phyloP scores from a whole-genome alignment of 805 yeast species.

The Candida broadrunensis region DNA sequence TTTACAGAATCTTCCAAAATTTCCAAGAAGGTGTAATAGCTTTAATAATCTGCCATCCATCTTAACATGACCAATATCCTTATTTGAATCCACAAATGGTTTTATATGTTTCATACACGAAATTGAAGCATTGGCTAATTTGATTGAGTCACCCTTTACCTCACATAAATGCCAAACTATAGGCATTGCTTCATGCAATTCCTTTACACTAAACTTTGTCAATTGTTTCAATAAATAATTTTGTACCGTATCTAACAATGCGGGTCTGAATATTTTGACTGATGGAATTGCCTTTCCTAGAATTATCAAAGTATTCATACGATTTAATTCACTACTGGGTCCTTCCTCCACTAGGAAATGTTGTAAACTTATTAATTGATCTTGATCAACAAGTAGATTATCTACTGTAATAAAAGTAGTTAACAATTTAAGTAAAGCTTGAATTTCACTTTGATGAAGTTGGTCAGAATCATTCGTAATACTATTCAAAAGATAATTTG shows the following conservation, averaged over 20 bases:
- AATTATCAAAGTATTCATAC: constrained; percentile 52
- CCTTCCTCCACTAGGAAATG: constrained; percentile 57
- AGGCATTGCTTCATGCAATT: constrained; percentile 73
- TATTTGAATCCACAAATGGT: constrained; percentile 38
- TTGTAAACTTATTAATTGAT: constrained; percentile 63
- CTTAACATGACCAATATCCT: constrained; percentile 6
- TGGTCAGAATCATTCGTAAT: neutral
- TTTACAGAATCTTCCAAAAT: constrained; percentile 68
- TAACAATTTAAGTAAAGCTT: constrained; percentile 42
- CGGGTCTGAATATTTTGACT: constrained; percentile 44
- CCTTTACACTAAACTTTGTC: constrained; percentile 58
- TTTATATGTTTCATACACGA: constrained; percentile 54
- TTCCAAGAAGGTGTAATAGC: constrained; percentile 61
- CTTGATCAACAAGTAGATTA: constrained; percentile 55
- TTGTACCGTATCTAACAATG: constrained; percentile 50
- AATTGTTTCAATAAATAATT: constrained; percentile 50
- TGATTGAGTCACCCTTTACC: constrained; percentile 42
- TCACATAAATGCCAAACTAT: constrained; percentile 57
- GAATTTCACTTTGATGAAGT: neutral
- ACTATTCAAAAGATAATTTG: neutral
- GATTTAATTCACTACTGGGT: constrained; percentile 34
- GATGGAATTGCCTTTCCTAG: constrained; percentile 49
- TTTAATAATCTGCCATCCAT: constrained; percentile 50
- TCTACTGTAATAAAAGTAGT: constrained; percentile 54
- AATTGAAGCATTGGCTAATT: constrained; percentile 59